A percentile compares a stretch with the other conserved stretches of the same genome.
Conservation (phyloP, 2,329 filamentous ascomycete genomes). For the Scedosporium dehoogii region DNA sequence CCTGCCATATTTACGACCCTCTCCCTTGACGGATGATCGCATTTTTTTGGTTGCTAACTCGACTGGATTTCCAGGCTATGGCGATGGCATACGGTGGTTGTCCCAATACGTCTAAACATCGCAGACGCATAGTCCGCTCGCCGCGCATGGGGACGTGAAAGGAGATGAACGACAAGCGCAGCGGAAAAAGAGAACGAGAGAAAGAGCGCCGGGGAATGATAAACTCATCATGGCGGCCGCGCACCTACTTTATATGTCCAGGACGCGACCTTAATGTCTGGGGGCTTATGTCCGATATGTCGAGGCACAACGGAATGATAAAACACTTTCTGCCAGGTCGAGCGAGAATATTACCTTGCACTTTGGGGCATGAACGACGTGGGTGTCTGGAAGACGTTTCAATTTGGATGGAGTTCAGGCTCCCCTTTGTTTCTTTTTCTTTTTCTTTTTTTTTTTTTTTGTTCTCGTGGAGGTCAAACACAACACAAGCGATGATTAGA, state of each 20-base stretch:
- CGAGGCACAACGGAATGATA: not conserved
- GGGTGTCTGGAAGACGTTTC: not conserved
- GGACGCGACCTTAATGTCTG: not conserved
- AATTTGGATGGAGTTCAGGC: conserved; percentile 1
- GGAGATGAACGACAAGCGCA: not conserved
- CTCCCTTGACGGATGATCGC: not conserved
- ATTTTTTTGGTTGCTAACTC: conserved; percentile 11
- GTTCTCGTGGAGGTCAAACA: conserved; percentile 7
- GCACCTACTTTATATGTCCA: not conserved
- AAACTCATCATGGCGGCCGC: not conserved
- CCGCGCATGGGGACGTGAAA: not conserved
- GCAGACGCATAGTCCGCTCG: not conserved
- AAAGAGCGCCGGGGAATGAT: conserved; percentile 9
- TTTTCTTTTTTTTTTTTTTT: conserved; percentile 3
- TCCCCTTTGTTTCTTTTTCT: not conserved
- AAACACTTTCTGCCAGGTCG: conserved; percentile 11
- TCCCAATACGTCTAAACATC: conserved; percentile 72
- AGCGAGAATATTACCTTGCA: conserved; percentile 7
- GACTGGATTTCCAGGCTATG: conserved; percentile 50
- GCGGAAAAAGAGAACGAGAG: conserved; percentile 17
- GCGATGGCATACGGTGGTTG: conserved; percentile 84
- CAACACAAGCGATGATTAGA: conserved; percentile 8
- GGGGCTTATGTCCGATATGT: not conserved
- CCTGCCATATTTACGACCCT: not conserved
- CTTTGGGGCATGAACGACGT: not conserved